Percentiles rank a stretch among this genome's conserved stretches.
Evolutionary conservation across 805 yeast species (phyloP).

Genomic region (Nakazawaea pomicola): DNA sequence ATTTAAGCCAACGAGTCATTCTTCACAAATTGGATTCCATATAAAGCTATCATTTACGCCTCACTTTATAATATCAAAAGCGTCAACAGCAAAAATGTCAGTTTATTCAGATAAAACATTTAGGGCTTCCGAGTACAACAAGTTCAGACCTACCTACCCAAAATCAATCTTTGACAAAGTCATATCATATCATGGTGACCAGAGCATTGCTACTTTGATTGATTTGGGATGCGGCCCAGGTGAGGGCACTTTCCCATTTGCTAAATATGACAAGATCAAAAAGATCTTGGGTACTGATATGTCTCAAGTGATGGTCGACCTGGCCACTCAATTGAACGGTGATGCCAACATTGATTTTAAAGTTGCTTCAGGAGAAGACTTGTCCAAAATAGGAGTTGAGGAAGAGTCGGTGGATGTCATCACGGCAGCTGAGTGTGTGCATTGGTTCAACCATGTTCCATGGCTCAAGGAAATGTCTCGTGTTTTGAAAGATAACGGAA

Average conservation of each 20-base stretch:
- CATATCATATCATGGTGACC: constrained; percentile 33
- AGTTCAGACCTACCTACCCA: constrained; percentile 68
- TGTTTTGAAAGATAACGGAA: constrained; percentile 45
- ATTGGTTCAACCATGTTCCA: constrained; percentile 62
- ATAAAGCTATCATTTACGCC: no score
- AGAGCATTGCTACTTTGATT: constrained; percentile 33
- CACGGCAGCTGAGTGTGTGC: constrained; percentile 74
- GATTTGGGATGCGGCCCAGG: constrained; percentile 87
- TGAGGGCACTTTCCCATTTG: constrained; percentile 54
- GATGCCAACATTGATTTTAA: constrained; percentile 17
- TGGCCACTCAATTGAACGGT: constrained; percentile 27
- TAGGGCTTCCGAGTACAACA: constrained; percentile 46
- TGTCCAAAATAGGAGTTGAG: constrained; percentile 17
- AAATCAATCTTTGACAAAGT: constrained; percentile 38
- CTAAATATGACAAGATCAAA: constrained; percentile 32
- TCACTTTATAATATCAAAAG: neutral
- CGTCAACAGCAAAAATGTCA: constrained; percentile 39
- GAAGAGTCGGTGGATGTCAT: constrained; percentile 49
- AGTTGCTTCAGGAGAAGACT: constrained; percentile 23
- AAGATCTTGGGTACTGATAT: constrained; percentile 59
- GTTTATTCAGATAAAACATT: constrained; percentile 53
- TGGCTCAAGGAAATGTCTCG: constrained; percentile 47
- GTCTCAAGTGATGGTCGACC: constrained; percentile 49
- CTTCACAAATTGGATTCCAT: no score
- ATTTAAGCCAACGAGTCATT: no score